Conservation (phyloP, 352 stramenopile species). For the Pythium rhizo-oryzae region DNA sequence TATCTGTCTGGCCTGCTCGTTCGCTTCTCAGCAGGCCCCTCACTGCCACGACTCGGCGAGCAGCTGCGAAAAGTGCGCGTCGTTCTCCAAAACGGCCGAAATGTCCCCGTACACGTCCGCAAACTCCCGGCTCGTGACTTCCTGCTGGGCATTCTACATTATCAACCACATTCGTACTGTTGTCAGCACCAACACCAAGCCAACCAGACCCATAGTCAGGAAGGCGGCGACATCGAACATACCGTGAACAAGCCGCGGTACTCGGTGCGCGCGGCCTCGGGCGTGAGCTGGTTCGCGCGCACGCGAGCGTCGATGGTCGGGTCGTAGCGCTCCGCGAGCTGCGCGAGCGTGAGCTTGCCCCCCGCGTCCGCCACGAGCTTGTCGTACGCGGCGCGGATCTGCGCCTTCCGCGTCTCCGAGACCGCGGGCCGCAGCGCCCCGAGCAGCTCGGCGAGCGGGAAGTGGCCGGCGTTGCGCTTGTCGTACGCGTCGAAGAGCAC, state of each 20-base stretch:
- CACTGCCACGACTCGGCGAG: slow-evolving; percentile 72
- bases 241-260: slow-evolving; percentile 60
- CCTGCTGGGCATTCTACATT: slow-evolving; percentile 17
- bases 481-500: slow-evolving; percentile 73
- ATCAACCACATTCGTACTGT: not conserved
- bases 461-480: slow-evolving; percentile 65
- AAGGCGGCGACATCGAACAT: not conserved
- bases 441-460: slow-evolving; percentile 52
- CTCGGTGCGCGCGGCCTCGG: slow-evolving; percentile 37
- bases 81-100: slow-evolving; percentile 54
- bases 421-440: slow-evolving; percentile 45
- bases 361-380: slow-evolving; percentile 33
- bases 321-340: slow-evolving; percentile 54
- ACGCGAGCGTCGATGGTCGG: slow-evolving; percentile 64
- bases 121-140: slow-evolving; percentile 61
- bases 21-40: not conserved
- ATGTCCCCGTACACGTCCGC: slow-evolving; percentile 77
- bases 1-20: not conserved
- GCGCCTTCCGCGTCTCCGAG: slow-evolving; percentile 31
- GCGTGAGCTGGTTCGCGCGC: slow-evolving; percentile 37
- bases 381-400: slow-evolving; percentile 52
- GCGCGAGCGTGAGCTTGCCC: slow-evolving; percentile 47
- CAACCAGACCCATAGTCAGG: too few species aligned
- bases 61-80: slow-evolving; percentile 67
- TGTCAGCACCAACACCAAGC: too few species aligned